phyloP scores from a whole-genome alignment of 192 early-diverging fungal genomes.

The Coemansia sp. region DNA sequence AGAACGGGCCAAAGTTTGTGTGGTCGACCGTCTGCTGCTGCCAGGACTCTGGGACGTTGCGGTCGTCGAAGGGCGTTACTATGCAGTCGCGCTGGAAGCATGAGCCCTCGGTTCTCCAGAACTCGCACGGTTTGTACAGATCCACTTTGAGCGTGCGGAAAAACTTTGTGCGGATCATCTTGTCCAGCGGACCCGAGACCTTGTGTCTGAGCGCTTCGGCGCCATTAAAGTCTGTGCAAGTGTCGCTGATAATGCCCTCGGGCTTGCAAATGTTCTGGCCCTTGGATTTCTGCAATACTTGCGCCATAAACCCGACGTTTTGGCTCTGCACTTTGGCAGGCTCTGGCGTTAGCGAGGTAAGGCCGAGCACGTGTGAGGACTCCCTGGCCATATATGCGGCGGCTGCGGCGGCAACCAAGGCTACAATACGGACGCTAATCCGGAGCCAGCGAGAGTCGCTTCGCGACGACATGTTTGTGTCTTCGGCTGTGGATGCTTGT shows the following conservation, averaged over 20 bases:
- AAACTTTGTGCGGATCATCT: slow-evolving; percentile 81
- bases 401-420: slow-evolving; percentile 31
- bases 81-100: slow-evolving; percentile 85
- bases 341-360: slow-evolving; percentile 11
- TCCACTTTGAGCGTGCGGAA: slow-evolving; percentile 92
- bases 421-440: slow-evolving; percentile 30
- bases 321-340: slow-evolving; percentile 28
- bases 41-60: slow-evolving; percentile 57
- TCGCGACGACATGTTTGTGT: not conserved
- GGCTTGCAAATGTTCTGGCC: slow-evolving; percentile 60
- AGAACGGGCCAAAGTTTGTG: slow-evolving; percentile 64
- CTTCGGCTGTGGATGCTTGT: not conserved
- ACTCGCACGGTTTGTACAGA: slow-evolving; percentile 83
- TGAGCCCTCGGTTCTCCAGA: slow-evolving; percentile 81
- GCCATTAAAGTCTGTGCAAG: slow-evolving; percentile 66
- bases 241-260: slow-evolving; percentile 48
- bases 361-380: slow-evolving; percentile 38
- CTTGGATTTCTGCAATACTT: slow-evolving; percentile 55
- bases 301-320: slow-evolving; percentile 55
- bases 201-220: slow-evolving; percentile 75
- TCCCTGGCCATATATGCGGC: slow-evolving; percentile 50
- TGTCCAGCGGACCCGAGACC: slow-evolving; percentile 64
- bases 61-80: slow-evolving; percentile 79
- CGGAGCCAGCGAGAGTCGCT: slow-evolving; percentile 28
- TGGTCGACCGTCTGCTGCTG: slow-evolving; percentile 64